Conservation (phyloP, 2,329 filamentous ascomycete genomes). For the Taxawa tesnikishii region DNA sequence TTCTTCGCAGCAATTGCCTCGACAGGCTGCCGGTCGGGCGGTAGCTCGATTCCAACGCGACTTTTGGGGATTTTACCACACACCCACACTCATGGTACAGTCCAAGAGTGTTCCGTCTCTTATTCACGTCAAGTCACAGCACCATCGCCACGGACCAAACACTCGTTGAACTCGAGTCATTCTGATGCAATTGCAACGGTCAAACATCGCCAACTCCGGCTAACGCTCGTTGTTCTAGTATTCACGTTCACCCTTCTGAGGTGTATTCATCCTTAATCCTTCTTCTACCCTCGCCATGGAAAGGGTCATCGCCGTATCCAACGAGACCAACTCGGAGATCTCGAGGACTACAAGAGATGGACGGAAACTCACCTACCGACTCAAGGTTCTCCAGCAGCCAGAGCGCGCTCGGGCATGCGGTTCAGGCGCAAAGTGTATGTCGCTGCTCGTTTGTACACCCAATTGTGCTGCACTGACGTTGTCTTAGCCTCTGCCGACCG, state of each 20-base stretch:
- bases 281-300: slow-evolving; percentile 12
- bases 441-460: too few relatives aligned
- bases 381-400: slow-evolving; percentile 86
- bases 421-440: slow-evolving; percentile 83
- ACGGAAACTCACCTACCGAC: slow-evolving; percentile 64
- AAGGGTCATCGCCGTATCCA: slow-evolving; percentile 35
- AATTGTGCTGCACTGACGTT: too few relatives aligned
- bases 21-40: slow-evolving; percentile 3
- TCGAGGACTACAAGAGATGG: slow-evolving; percentile 59
- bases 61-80: slow-evolving; percentile 2
- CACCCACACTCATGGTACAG: too few relatives aligned
- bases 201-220: too few relatives aligned
- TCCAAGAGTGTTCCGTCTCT: too few relatives aligned
- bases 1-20: slow-evolving; percentile 1
- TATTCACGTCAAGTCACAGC: too few relatives aligned
- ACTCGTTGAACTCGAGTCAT: too few relatives aligned
- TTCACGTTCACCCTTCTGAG: too few relatives aligned
- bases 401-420: slow-evolving; percentile 91
- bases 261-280: too few relatives aligned
- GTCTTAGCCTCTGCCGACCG: slow-evolving; percentile 77
- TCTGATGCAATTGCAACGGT: too few relatives aligned
- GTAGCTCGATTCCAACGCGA: slow-evolving; percentile 3
- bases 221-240: too few relatives aligned
- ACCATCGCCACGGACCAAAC: too few relatives aligned
- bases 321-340: slow-evolving; percentile 42